Conservation (phyloP, 768 basidiomycete species). For the Mrakia gelida region DNA sequence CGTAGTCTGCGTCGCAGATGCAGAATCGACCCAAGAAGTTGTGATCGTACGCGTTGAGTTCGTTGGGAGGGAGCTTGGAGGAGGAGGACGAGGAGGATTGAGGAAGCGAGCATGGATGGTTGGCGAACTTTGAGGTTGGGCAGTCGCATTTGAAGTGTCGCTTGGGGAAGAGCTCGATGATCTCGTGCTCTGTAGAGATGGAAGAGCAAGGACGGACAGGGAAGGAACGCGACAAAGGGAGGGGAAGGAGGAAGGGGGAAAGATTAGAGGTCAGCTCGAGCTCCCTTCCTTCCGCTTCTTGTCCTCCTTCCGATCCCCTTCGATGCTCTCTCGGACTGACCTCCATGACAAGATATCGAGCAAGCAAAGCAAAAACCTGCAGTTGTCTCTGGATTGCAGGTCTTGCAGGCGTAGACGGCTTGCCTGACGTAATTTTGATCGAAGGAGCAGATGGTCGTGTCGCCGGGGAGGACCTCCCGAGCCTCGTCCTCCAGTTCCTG, state of each 20-base stretch:
- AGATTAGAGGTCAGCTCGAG: conserved; percentile 57
- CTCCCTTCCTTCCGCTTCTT: conserved; percentile 43
- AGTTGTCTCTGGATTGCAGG: conserved; percentile 55
- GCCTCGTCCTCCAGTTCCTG: neutral
- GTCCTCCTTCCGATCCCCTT: neutral
- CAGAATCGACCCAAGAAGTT: conserved; percentile 38
- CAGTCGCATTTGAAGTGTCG: conserved; percentile 40
- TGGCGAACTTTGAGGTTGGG: conserved; percentile 32
- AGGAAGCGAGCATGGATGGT: conserved; percentile 30
- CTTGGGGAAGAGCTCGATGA: conserved; percentile 40
- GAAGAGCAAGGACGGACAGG: conserved; percentile 51
- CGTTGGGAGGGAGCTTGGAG: conserved; percentile 9
- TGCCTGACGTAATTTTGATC: conserved; percentile 62
- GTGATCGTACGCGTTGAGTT: conserved; percentile 35
- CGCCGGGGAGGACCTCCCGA: neutral
- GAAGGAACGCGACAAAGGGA: conserved; percentile 47
- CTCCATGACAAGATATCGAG: conserved; percentile 78
- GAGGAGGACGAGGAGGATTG: conserved; percentile 14
- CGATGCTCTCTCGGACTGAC: neutral
- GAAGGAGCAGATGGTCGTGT: conserved; percentile 53
- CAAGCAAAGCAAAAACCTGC: conserved; percentile 69
- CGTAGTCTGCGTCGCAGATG: conserved; percentile 36
- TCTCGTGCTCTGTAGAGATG: conserved; percentile 61
- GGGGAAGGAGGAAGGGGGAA: conserved; percentile 82
- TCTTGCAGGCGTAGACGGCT: conserved; percentile 74